Base-by-base conservation (phyloP, 1,284 basidiomycete genomes). In the Wolfiporia cocos region DNA sequence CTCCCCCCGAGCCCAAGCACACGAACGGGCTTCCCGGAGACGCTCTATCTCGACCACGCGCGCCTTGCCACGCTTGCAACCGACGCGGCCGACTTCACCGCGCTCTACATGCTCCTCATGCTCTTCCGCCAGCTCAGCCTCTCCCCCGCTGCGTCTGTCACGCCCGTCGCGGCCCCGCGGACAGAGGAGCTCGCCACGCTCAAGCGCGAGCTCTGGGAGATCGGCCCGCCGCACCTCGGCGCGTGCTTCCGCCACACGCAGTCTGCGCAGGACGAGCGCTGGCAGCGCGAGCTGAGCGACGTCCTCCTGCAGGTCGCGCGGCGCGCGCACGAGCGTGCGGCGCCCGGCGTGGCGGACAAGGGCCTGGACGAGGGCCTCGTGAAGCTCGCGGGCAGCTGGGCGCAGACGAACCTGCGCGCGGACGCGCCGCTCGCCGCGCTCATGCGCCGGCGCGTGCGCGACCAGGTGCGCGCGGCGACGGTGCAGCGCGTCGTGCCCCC, bases 21-120 rank as follows among this genome's bases (percentile, higher is more conserved):
- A n/a, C n/a, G n/a, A n/a, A n/a, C n/a, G n/a, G 66, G 64, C 41
- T 77, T 79, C 59, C 91, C 92, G 17, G 92, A 95, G 68, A 89
- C 88, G 3, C 71, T 89, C 24, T 86, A 87, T 61, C 81, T 94
- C 50, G 92, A 95, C 66, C 77, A 77, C 41, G 69, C 78, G 34
- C 80, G 92, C 20, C 69, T 96, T 23, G 68, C 74, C 39, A 73
- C 76, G 28, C 76, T 90, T 50, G 76, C 77, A 53, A 70, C 76
- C 41, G 90, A 94, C 47, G 80, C 82, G 0, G 74, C 81, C 33
- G 90, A 95, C 56, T 70, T 85, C 36, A 79, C 80, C 11, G 77
- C 84, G 31, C 67, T 90, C 40, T 87, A 86, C 66, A 84, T 91
- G 78, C 76, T 91, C 52, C 68, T 90, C 26, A 69, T 92, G 57